Evolutionary conservation across 2,329 filamentous ascomycete genomes (phyloP).

Genomic region (Pezicula carpinea): DNA sequence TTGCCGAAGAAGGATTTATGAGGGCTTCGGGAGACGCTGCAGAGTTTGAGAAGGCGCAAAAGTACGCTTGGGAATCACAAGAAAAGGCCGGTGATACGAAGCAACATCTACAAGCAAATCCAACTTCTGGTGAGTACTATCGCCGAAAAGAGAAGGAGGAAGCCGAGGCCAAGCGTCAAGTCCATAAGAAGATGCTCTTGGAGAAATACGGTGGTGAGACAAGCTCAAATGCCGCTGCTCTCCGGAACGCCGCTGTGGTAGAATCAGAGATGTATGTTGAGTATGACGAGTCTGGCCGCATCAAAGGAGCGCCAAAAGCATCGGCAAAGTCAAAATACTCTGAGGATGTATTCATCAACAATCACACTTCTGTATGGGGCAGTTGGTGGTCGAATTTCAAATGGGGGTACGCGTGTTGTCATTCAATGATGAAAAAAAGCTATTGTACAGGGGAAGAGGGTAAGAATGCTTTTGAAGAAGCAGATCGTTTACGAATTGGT

Average conservation of each 20-base stretch:
- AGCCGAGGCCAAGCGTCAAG: slow-evolving; percentile 61
- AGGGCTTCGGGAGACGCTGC: slow-evolving; percentile 84
- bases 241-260: slow-evolving; percentile 64
- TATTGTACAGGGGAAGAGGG: slow-evolving; percentile 95
- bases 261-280: slow-evolving; percentile 88
- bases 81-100: slow-evolving; percentile 74
- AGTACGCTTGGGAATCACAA: slow-evolving; percentile 93
- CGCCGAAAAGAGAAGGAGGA: slow-evolving; percentile 78
- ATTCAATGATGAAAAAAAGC: slow-evolving; percentile 90
- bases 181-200: slow-evolving; percentile 64
- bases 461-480: slow-evolving; percentile 72
- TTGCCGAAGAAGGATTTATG: slow-evolving; percentile 91
- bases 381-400: slow-evolving; percentile 96
- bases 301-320: slow-evolving; percentile 80
- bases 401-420: slow-evolving; percentile 96
- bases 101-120: slow-evolving; percentile 91
- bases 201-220: slow-evolving; percentile 79
- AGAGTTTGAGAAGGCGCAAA: slow-evolving; percentile 85
- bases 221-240: slow-evolving; percentile 50
- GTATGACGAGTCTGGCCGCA: slow-evolving; percentile 83
- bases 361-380: slow-evolving; percentile 90
- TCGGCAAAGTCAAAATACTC: slow-evolving; percentile 84
- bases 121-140: slow-evolving; percentile 82
- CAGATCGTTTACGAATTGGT: slow-evolving; percentile 54
- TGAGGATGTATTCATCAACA: slow-evolving; percentile 84